These are phyloP conservation scores for Yarrowia sp. DNA, from an alignment of 805 yeast species.

Conservation along the genomic window DNA sequence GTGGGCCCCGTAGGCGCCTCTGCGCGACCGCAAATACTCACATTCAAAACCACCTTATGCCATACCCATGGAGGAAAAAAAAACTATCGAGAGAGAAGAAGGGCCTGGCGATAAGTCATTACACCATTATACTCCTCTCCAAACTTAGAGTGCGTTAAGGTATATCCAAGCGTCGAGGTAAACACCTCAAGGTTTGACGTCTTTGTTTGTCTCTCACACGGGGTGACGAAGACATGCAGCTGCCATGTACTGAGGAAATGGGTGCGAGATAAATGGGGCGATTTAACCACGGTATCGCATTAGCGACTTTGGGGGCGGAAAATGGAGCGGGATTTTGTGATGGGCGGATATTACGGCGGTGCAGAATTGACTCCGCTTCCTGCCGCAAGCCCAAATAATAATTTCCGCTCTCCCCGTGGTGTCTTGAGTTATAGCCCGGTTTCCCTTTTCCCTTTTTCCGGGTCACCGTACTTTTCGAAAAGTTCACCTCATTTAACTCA, in stretches of 20 bases:
- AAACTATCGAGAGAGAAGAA: background rate
- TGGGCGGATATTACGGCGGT: background rate
- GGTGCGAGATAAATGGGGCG: slow-evolving; percentile 16
- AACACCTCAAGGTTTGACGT: background rate
- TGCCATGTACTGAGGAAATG: background rate
- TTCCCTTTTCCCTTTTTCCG: background rate
- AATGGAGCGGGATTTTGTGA: background rate
- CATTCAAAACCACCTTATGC: slow-evolving; percentile 23
- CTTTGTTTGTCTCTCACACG: slow-evolving; percentile 14
- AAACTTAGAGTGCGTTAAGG: background rate
- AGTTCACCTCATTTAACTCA: slow-evolving; percentile 19
- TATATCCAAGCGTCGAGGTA: slow-evolving; percentile 19
- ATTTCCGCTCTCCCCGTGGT: background rate
- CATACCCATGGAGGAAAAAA: slow-evolving; percentile 1
- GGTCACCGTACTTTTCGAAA: background rate
- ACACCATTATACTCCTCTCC: slow-evolving; percentile 17
- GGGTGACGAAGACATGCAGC: slow-evolving; percentile 26
- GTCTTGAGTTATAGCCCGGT: too few relatives aligned
- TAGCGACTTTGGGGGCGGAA: background rate
- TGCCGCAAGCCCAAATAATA: too few relatives aligned
- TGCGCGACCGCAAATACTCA: slow-evolving; percentile 12
- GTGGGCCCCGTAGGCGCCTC: background rate
- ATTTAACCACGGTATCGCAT: background rate
- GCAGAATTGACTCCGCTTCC: too few relatives aligned
- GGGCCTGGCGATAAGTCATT: slow-evolving; percentile 21